Evolutionary conservation across 768 basidiomycete species (phyloP).

Genomic region (Suillus subalutaceus): DNA sequence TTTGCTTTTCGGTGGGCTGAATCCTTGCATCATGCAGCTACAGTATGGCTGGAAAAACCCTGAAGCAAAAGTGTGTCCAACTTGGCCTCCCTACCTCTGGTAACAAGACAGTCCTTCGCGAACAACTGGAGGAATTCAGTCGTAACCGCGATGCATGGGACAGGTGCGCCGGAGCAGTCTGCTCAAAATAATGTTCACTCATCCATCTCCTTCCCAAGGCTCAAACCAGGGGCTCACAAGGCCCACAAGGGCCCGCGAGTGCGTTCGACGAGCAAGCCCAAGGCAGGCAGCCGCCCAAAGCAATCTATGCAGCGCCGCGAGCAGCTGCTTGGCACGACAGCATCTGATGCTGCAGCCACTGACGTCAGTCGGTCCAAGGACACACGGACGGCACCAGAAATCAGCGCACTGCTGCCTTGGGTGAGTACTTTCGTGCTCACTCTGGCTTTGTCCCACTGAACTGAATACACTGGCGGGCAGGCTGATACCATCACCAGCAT

Average conservation of each 20-base stretch:
- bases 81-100: not conserved
- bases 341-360: too few species aligned
- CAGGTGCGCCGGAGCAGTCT: not conserved
- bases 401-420: not conserved
- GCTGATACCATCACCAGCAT: not conserved
- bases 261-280: too few species aligned
- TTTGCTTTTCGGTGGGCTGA: too few species aligned
- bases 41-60: not conserved
- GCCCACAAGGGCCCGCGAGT: conserved; percentile 6
- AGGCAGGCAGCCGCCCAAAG: not conserved
- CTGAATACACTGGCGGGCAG: not conserved
- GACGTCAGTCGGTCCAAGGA: conserved; percentile 1
- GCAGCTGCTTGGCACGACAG: not conserved
- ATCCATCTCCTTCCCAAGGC: not conserved
- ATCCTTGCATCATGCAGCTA: not conserved
- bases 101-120: not conserved
- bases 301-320: conserved; percentile 1
- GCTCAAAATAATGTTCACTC: not conserved
- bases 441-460: too few species aligned
- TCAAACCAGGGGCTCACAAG: not conserved
- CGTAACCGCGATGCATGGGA: not conserved
- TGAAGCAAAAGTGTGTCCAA: not conserved
- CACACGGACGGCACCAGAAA: not conserved
- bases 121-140: conserved; percentile 1
- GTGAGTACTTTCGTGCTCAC: not conserved